A percentile compares a stretch with the other conserved stretches of the same genome.
Evolutionary conservation across 176 grass and related monocot species (phyloP).

Genomic region (Poa pratensis): DNA sequence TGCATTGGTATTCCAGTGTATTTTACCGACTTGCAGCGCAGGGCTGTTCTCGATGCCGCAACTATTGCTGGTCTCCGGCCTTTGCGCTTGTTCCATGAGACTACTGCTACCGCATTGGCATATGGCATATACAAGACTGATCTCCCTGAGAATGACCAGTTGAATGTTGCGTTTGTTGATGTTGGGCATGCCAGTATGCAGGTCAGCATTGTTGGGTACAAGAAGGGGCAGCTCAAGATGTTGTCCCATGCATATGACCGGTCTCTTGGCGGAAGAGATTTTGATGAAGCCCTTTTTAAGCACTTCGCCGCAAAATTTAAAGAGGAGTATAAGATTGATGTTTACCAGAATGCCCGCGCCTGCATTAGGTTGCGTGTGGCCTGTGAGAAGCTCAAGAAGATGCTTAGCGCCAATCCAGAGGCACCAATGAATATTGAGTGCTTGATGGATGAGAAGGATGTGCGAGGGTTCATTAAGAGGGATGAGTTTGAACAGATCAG

Average conservation of each 20-base stretch:
- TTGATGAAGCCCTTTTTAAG: conserved; percentile 72
- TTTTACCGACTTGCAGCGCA: conserved; percentile 85
- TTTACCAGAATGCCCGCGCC: conserved; percentile 64
- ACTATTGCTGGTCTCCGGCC: conserved; percentile 68
- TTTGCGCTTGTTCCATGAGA: conserved; percentile 80
- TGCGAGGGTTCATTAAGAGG: conserved; percentile 72
- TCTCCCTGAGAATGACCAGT: conserved; percentile 66
- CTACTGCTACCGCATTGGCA: conserved; percentile 74
- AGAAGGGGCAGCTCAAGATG: conserved; percentile 68
- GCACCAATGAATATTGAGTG: conserved; percentile 73
- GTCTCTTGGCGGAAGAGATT: conserved; percentile 78
- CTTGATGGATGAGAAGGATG: conserved; percentile 72
- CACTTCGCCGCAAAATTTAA: conserved; percentile 72
- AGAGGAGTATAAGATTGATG: conserved; percentile 71
- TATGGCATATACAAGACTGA: conserved; percentile 97
- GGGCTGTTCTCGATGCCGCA: conserved; percentile 78
- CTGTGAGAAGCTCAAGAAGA: conserved; percentile 78
- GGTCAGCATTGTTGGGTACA: conserved; percentile 69
- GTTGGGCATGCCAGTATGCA: conserved; percentile 89
- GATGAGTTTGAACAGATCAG: conserved; percentile 79
- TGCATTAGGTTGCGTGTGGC: conserved; percentile 58
- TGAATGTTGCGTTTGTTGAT: conserved; percentile 88
- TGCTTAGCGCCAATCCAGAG: conserved; percentile 67
- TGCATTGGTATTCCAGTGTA: conserved; percentile 89
- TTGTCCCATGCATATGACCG: conserved; percentile 64